These are phyloP conservation scores for Withania somnifera DNA, from an alignment of 305 asterid species.

Conservation along the genomic window DNA sequence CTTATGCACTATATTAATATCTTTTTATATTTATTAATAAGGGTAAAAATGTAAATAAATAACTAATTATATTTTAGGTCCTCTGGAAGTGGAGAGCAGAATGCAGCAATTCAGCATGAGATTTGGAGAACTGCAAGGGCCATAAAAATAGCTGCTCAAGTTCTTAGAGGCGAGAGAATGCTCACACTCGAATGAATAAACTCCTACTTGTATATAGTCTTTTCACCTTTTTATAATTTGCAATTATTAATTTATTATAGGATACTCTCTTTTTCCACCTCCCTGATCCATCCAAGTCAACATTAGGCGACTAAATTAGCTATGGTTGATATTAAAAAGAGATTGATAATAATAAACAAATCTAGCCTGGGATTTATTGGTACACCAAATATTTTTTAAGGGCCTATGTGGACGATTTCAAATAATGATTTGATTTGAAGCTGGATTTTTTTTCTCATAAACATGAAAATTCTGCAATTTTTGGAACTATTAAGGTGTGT, in stretches of 20 bases:
- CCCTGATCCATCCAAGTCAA: not conserved
- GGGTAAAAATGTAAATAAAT: no score
- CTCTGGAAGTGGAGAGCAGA: constrained; percentile 22
- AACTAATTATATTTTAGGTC: no score
- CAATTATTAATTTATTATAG: no score
- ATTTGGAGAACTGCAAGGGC: constrained; percentile 84
- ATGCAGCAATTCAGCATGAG: constrained; percentile 47
- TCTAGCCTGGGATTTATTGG: not conserved
- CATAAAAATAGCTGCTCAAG: constrained; percentile 51
- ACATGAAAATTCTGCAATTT: no score
- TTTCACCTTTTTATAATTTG: not conserved
- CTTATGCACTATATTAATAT: no score
- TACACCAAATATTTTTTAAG: not conserved
- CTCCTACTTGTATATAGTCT: not conserved
- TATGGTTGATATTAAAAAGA: not conserved
- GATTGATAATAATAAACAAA: not conserved
- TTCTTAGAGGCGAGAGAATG: constrained; percentile 35
- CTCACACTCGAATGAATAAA: not conserved
- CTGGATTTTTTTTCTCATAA: no score
- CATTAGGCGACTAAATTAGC: not conserved
- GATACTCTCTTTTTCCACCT: not conserved
- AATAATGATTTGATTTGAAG: no score
- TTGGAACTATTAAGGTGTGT: no score
- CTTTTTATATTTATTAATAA: no score
- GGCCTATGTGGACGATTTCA: no score